Evolutionary conservation across 2,329 filamentous ascomycete species (phyloP).

Genomic region (Alternaria tenuissima): DNA sequence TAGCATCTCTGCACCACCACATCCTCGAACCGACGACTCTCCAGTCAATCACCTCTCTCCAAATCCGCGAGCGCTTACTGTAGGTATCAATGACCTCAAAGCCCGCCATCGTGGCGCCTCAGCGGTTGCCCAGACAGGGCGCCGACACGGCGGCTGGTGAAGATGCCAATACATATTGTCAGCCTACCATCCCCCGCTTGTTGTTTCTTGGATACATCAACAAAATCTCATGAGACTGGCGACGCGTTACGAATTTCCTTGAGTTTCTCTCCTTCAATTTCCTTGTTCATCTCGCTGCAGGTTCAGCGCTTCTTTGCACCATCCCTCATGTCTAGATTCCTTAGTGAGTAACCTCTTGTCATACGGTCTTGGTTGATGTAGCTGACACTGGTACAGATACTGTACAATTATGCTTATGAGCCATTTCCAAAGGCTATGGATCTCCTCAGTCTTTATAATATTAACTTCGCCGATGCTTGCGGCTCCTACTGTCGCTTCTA

Average conservation of each 20-base stretch:
- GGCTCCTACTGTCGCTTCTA: conserved; percentile 33
- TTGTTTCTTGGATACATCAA: conserved; percentile 37
- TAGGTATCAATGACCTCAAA: conserved; percentile 38
- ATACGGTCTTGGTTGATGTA: conserved; percentile 31
- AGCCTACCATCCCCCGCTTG: conserved; percentile 40
- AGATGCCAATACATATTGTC: conserved; percentile 46
- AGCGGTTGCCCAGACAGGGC: conserved; percentile 46
- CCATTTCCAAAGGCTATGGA: conserved; percentile 49
- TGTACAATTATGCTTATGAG: conserved; percentile 52
- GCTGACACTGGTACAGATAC: conserved; percentile 41
- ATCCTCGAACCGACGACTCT: conserved; percentile 32
- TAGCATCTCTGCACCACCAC: conserved; percentile 43
- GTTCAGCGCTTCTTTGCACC: conserved; percentile 43
- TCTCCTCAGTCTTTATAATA: conserved; percentile 47
- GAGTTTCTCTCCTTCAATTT: conserved; percentile 48
- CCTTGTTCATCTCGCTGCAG: conserved; percentile 45
- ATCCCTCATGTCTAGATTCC: conserved; percentile 46
- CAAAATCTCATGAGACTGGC: conserved; percentile 45
- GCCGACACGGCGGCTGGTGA: conserved; percentile 42
- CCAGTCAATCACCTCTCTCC: conserved; percentile 33
- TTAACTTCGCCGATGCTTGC: conserved; percentile 41
- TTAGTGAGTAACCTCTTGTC: conserved; percentile 38
- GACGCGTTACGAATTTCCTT: conserved; percentile 49
- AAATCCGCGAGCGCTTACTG: conserved; percentile 45
- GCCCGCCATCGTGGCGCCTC: conserved; percentile 43